Percentiles rank a stretch among this genome's conserved stretches.
Conservation (phyloP, 2,329 filamentous ascomycete species). For the Teratosphaeria nubilosa region DNA sequence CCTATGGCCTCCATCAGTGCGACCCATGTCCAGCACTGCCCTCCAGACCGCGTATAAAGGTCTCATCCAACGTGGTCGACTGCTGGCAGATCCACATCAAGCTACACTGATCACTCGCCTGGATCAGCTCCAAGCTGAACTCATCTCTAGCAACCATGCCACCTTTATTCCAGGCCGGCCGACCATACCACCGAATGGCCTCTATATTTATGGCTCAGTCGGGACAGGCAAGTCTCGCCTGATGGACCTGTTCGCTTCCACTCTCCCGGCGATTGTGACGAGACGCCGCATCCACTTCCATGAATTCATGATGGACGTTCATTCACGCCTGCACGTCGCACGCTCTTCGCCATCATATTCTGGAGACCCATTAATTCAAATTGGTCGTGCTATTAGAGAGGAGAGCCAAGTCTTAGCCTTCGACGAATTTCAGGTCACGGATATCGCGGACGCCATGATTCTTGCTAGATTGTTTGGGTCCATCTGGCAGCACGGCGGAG, state of each 20-base stretch:
- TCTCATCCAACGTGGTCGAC: not conserved
- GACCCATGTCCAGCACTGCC: not conserved
- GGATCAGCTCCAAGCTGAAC: not conserved
- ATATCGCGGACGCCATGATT: slow-evolving; percentile 65
- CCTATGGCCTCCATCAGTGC: not conserved
- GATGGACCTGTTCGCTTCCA: slow-evolving; percentile 62
- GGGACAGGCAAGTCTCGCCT: slow-evolving; percentile 73
- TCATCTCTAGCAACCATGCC: not conserved
- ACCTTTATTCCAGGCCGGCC: not conserved
- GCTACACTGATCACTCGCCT: not conserved
- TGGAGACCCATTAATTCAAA: slow-evolving; percentile 43
- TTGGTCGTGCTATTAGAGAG: slow-evolving; percentile 61
- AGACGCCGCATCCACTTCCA: slow-evolving; percentile 64
- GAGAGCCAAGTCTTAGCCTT: slow-evolving; percentile 65
- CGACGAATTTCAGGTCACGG: slow-evolving; percentile 75
- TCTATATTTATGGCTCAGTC: slow-evolving; percentile 68
- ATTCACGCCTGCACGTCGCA: slow-evolving; percentile 40
- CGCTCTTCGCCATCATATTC: slow-evolving; percentile 47
- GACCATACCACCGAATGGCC: slow-evolving; percentile 31
- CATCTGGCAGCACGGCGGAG: slow-evolving; percentile 69
- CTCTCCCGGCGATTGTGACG: slow-evolving; percentile 40
- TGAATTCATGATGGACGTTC: slow-evolving; percentile 67
- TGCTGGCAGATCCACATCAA: not conserved
- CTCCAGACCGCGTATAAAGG: not conserved
- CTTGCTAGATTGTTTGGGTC: slow-evolving; percentile 61